Evolutionary conservation across 164 flowering plant species (phyloP).

Genomic region (Brasenia schreberi): DNA sequence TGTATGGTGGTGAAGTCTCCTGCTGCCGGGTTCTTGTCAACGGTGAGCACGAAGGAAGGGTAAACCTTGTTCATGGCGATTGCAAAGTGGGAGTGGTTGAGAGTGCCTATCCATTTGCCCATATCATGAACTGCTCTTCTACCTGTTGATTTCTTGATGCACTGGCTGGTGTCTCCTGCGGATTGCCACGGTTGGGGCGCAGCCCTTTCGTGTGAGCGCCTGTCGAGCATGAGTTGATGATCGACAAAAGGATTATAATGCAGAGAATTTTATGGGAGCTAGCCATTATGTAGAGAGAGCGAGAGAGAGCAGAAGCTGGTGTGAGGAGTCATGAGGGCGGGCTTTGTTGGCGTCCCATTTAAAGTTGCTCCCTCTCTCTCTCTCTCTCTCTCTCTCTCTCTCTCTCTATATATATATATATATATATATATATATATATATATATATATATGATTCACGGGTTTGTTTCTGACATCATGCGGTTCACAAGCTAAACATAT

Average conservation of each 20-base stretch:
- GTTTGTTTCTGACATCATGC: neutral
- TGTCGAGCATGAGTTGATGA: neutral
- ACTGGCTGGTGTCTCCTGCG: conserved; percentile 11
- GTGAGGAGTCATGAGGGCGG: neutral
- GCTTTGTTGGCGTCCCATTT: neutral
- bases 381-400: no score
- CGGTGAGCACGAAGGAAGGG: conserved; percentile 70
- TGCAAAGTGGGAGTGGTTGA: conserved; percentile 62
- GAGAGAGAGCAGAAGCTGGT: neutral
- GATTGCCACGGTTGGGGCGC: neutral
- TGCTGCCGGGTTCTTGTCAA: conserved; percentile 38
- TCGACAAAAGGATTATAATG: neutral
- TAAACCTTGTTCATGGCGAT: conserved; percentile 67
- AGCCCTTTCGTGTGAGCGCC: neutral
- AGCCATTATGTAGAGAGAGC: neutral
- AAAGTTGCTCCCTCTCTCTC: neutral
- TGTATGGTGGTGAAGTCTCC: conserved; percentile 89
- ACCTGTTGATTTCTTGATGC: conserved; percentile 37
- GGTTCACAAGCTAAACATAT: neutral
- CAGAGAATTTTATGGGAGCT: neutral
- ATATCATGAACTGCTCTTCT: conserved; percentile 79
- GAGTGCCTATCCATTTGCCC: conserved; percentile 77
- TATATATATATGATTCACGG: neutral
- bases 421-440: no score
- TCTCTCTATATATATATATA: no score